phyloP scores from a whole-genome alignment of 2,329 filamentous ascomycete genomes.

The Xylaria sp. region DNA sequence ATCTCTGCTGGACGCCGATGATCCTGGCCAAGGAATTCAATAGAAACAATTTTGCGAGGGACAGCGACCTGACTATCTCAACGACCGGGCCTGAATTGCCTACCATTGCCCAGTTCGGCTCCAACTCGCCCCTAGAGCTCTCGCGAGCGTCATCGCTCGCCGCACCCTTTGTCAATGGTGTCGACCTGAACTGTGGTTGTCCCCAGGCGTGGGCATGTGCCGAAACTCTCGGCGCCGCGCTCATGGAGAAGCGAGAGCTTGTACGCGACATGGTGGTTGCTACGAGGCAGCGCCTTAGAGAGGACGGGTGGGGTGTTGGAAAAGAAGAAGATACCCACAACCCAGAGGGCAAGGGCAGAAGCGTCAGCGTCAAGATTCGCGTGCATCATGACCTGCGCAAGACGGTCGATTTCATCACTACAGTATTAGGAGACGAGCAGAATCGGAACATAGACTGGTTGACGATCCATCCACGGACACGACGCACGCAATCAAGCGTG shows the following conservation, averaged over 20 bases:
- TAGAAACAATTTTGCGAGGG: conserved; percentile 67
- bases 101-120: conserved; percentile 75
- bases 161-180: conserved; percentile 70
- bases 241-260: conserved; percentile 73
- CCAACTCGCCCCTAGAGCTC: conserved; percentile 70
- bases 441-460: conserved; percentile 72
- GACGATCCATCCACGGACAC: conserved; percentile 75
- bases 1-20: conserved; percentile 79
- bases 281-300: conserved; percentile 62
- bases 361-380: conserved; percentile 77
- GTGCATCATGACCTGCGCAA: conserved; percentile 72
- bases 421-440: conserved; percentile 65
- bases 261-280: conserved; percentile 73
- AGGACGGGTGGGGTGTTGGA: conserved; percentile 65
- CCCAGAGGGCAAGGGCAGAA: conserved; percentile 57
- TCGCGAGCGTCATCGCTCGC: conserved; percentile 71
- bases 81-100: conserved; percentile 62
- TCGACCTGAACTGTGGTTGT: conserved; percentile 79
- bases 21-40: conserved; percentile 77
- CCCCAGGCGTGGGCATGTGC: conserved; percentile 79
- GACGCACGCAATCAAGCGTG: conserved; percentile 68
- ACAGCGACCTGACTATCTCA: conserved; percentile 73
- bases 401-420: conserved; percentile 71
- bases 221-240: conserved; percentile 73
- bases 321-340: conserved; percentile 40